phyloP scores from a whole-genome alignment of 1,284 basidiomycete genomes.

The Quambalaria eucalypti region DNA sequence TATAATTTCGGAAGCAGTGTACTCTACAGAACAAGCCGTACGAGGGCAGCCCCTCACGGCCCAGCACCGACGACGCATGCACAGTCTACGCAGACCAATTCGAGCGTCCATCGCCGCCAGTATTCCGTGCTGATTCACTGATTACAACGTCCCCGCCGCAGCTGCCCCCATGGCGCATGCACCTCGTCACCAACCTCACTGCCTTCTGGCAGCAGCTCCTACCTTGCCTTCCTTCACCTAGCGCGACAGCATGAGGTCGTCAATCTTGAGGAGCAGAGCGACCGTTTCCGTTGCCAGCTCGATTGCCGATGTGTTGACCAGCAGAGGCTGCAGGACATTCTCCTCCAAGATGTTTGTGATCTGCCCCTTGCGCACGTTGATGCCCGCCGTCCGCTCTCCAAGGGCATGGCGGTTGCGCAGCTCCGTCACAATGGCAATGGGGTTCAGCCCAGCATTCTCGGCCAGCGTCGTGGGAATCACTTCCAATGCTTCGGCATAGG shows the following conservation, averaged over 20 bases:
- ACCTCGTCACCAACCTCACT: background rate
- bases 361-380: slow-evolving; percentile 84
- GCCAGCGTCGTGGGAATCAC: slow-evolving; percentile 96
- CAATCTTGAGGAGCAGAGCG: slow-evolving; percentile 88
- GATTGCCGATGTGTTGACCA: slow-evolving; percentile 90
- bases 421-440: slow-evolving; percentile 96
- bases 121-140: too few species aligned
- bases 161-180: background rate
- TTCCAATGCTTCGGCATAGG: slow-evolving; percentile 94
- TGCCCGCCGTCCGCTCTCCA: slow-evolving; percentile 88
- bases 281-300: slow-evolving; percentile 96
- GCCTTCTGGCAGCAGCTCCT: background rate
- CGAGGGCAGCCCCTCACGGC: too few species aligned
- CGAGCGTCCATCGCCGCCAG: too few species aligned
- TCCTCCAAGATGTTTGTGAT: slow-evolving; percentile 96
- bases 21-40: too few species aligned
- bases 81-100: too few species aligned
- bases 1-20: too few species aligned
- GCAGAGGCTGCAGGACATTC: slow-evolving; percentile 88
- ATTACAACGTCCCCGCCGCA: too few species aligned
- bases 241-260: slow-evolving; percentile 62
- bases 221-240: slow-evolving; percentile 5
- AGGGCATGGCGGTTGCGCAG: slow-evolving; percentile 90
- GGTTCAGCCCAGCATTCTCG: slow-evolving; percentile 96
- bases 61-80: too few species aligned